These are phyloP conservation scores for Aspergillus cristatus DNA, from an alignment of 495 filamentous ascomycete genomes.

Conservation along the genomic window DNA sequence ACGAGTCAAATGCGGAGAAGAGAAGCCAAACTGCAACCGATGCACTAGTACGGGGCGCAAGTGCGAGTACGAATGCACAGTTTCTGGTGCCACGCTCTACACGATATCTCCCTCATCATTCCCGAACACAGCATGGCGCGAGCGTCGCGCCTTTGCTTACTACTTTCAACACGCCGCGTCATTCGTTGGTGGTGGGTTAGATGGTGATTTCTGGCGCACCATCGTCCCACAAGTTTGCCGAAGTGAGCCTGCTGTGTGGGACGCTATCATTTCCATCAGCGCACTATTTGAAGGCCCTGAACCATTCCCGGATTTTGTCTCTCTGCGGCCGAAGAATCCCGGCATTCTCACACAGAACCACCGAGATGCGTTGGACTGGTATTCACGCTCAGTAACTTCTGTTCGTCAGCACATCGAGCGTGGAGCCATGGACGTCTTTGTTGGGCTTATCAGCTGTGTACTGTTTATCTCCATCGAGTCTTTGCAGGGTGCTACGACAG, in stretches of 20 bases:
- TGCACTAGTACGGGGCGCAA: conserved; percentile 16
- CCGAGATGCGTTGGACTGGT: conserved; percentile 35
- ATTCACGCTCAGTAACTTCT: conserved; percentile 37
- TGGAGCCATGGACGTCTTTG: conserved; percentile 21
- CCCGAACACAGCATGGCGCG: conserved; percentile 6
- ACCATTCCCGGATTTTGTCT: too few species aligned
- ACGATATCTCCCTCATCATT: neutral
- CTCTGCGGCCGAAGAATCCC: too few species aligned
- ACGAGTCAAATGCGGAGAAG: conserved; percentile 57
- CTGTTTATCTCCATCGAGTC: conserved; percentile 53
- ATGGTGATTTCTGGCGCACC: conserved; percentile 8
- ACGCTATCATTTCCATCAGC: conserved; percentile 10
- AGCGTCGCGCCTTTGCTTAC: conserved; percentile 5
- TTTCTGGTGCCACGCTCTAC: conserved; percentile 3
- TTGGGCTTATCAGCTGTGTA: conserved; percentile 43
- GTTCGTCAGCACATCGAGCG: conserved; percentile 37
- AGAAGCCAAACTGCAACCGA: conserved; percentile 44
- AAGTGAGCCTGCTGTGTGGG: conserved; percentile 7
- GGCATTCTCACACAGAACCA: too few species aligned
- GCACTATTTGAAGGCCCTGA: too few species aligned
- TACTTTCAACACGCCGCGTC: too few species aligned
- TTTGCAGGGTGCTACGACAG: conserved; percentile 29
- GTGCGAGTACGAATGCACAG: conserved; percentile 13
- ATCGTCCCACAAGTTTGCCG: conserved; percentile 11
- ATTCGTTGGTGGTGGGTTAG: too few species aligned